Conservation (phyloP, 352 stramenopile species). For the Hyphochytrium catenoides region DNA sequence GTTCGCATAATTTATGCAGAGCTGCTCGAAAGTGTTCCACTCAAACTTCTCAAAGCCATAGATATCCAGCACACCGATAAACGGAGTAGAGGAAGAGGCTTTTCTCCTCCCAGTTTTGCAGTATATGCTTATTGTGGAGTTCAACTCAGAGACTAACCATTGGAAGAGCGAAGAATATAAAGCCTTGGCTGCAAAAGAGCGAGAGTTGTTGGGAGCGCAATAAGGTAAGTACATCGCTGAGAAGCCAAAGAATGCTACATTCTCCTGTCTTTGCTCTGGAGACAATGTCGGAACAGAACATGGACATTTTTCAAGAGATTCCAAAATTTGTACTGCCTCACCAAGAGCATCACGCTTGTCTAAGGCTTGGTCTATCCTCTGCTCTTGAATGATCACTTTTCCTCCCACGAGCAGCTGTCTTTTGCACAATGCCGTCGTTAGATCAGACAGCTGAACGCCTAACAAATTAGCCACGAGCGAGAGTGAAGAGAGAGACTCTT, state of each 20-base stretch:
- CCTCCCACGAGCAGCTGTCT: slow-evolving; percentile 58
- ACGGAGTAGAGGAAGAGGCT: slow-evolving; percentile 49
- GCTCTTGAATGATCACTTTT: slow-evolving; percentile 66
- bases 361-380: slow-evolving; percentile 55
- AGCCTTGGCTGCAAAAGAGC: too few relatives aligned
- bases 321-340: too few relatives aligned
- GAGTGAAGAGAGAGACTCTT: slow-evolving; percentile 19
- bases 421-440: slow-evolving; percentile 42
- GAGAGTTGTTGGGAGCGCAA: too few relatives aligned
- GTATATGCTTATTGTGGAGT: slow-evolving; percentile 48
- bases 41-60: slow-evolving; percentile 94
- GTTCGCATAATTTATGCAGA: slow-evolving; percentile 90
- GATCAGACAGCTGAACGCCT: slow-evolving; percentile 36
- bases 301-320: too few relatives aligned
- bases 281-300: too few relatives aligned
- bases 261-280: too few relatives aligned
- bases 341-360: slow-evolving; percentile 62
- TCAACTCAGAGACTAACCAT: slow-evolving; percentile 67
- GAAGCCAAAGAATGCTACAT: too few relatives aligned
- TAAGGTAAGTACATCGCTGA: too few relatives aligned
- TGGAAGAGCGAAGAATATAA: slow-evolving; percentile 77
- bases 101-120: too few relatives aligned
- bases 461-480: slow-evolving; percentile 39
- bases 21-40: slow-evolving; percentile 83
- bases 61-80: slow-evolving; percentile 90